Percentiles rank a stretch among this genome's conserved stretches.
These are phyloP conservation scores for Cytospora leucostoma DNA, from an alignment of 2,329 filamentous ascomycete genomes.

Conservation along the genomic window DNA sequence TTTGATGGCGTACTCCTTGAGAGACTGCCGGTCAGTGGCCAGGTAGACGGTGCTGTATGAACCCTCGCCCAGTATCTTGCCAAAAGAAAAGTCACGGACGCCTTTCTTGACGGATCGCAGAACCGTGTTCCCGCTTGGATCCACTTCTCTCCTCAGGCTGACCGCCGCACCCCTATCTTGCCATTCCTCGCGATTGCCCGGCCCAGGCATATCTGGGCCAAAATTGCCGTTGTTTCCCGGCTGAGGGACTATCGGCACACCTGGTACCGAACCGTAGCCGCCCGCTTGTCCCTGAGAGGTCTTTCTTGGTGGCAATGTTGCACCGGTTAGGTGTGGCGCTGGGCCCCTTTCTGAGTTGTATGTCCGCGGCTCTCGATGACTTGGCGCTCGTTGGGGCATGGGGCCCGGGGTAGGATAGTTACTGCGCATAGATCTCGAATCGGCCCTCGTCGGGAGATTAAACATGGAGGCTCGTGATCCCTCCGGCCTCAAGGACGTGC, in stretches of 20 bases:
- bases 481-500: constrained; percentile 53
- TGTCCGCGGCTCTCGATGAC: constrained; percentile 63
- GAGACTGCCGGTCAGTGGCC: constrained; percentile 87
- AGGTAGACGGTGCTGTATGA: constrained; percentile 96
- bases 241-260: constrained; percentile 44
- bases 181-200: constrained; percentile 83
- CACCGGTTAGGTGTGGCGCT: constrained; percentile 48
- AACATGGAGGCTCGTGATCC: constrained; percentile 59
- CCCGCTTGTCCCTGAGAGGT: constrained; percentile 72
- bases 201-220: constrained; percentile 45
- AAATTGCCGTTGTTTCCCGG: constrained; percentile 31
- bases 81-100: constrained; percentile 95
- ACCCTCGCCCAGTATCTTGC: constrained; percentile 85
- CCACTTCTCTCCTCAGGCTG: constrained; percentile 77
- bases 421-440: constrained; percentile 60
- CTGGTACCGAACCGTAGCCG: constrained; percentile 50
- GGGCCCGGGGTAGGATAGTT: constrained; percentile 55
- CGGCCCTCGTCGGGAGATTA: constrained; percentile 57
- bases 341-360: constrained; percentile 63
- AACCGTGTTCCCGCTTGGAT: constrained; percentile 79
- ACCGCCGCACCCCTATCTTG: constrained; percentile 92
- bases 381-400: constrained; percentile 67
- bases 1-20: constrained; percentile 97
- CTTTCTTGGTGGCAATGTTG: constrained; percentile 70
- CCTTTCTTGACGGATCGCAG: constrained; percentile 91